Evolutionary conservation across 1,284 basidiomycete species (phyloP).

Genomic region (Heliocybe sulcata): DNA sequence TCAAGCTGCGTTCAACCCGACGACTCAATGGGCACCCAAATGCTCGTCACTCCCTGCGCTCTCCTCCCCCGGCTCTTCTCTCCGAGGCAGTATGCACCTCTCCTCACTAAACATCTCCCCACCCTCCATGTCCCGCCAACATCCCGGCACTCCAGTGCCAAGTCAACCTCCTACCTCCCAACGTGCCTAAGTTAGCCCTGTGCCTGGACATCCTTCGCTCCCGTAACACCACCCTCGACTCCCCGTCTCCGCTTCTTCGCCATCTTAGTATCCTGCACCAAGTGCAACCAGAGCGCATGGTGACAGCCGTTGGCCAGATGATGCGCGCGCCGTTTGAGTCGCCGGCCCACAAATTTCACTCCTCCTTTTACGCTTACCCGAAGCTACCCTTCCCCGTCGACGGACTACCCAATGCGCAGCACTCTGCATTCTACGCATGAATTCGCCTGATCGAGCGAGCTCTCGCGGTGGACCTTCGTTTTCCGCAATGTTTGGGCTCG

Average conservation of each 20-base stretch:
- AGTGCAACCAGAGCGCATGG: conserved; percentile 9
- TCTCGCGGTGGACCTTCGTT: neutral
- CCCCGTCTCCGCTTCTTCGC: conserved; percentile 4
- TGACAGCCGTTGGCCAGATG: conserved; percentile 24
- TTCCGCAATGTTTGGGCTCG: neutral
- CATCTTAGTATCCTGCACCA: neutral
- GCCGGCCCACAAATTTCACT: conserved; percentile 13
- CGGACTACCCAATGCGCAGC: neutral
- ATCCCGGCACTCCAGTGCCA: conserved; percentile 17
- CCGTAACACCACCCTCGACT: neutral
- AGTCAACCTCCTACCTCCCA: conserved; percentile 16
- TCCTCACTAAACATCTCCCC: neutral
- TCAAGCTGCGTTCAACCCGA: too few species aligned
- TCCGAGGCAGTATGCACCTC: neutral
- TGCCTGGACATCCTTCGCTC: neutral
- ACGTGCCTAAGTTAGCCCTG: neutral
- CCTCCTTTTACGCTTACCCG: neutral
- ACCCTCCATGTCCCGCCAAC: conserved; percentile 20
- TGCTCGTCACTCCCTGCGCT: neutral
- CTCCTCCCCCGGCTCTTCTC: neutral
- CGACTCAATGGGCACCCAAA: too few species aligned
- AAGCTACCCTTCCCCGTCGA: too few species aligned
- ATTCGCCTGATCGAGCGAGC: neutral
- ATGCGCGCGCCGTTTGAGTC: conserved; percentile 18
- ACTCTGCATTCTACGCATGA: neutral